Conservation (phyloP, 2,329 filamentous ascomycete species). For the Cladosporium halotolerans region DNA sequence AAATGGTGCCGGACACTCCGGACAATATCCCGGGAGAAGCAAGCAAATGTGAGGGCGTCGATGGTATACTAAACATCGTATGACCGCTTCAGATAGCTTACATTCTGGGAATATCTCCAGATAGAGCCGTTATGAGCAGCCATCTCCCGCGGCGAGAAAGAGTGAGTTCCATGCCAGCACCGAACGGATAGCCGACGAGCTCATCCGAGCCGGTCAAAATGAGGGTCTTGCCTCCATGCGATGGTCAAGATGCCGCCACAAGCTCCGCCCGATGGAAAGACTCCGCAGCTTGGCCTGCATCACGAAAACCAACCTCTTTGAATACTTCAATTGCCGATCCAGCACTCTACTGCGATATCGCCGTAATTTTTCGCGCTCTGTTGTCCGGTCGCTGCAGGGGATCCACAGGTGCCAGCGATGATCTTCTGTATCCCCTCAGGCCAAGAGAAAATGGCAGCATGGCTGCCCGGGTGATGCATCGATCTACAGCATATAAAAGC, state of each 20-base stretch:
- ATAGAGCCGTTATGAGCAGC: not conserved
- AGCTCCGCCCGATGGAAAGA: not conserved
- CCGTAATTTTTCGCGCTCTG: not conserved
- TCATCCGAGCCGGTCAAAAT: not conserved
- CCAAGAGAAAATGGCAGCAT: slow-evolving; percentile 1
- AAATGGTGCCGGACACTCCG: not conserved
- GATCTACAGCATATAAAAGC: not conserved
- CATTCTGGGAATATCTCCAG: not conserved
- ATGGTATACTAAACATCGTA: not conserved
- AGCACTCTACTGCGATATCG: not conserved
- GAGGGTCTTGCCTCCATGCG: not conserved
- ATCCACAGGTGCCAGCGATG: not conserved
- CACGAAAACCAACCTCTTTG: not conserved
- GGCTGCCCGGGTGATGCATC: not conserved
- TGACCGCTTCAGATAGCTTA: not conserved
- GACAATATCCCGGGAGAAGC: not conserved
- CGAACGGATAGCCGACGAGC: not conserved
- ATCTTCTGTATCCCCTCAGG: slow-evolving; percentile 9
- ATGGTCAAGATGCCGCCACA: no score
- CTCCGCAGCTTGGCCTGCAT: not conserved
- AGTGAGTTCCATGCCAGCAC: not conserved
- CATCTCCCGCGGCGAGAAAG: not conserved
- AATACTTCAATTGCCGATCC: slow-evolving; percentile 5
- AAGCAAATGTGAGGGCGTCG: not conserved
- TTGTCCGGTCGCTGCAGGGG: not conserved